These are phyloP conservation scores for Vitis cinerea DNA, from an alignment of 164 flowering plant species.

Conservation along the genomic window DNA sequence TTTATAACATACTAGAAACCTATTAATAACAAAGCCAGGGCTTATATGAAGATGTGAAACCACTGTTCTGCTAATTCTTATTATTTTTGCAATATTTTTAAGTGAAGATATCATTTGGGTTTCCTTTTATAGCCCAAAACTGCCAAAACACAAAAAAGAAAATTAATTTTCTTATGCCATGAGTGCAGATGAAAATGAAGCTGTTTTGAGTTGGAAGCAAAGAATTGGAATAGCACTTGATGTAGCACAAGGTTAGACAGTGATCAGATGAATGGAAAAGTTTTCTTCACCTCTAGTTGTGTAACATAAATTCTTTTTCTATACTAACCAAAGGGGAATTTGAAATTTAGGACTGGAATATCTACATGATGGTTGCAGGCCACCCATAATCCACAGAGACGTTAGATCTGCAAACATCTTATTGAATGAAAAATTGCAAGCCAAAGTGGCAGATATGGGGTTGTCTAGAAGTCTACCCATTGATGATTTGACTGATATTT, in stretches of 20 bases:
- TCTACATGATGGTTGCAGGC: constrained; percentile 25
- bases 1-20: no score
- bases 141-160: no score
- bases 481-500: constrained; percentile 13
- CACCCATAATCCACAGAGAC: constrained; percentile 31
- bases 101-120: no score
- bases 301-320: neutral
- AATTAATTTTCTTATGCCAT: no score
- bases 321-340: neutral
- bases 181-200: constrained; percentile 11
- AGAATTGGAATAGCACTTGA: constrained; percentile 34
- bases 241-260: constrained; percentile 33
- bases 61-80: no score
- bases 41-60: no score
- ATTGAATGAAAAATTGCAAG: constrained; percentile 9
- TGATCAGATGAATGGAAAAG: neutral
- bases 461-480: constrained; percentile 16
- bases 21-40: no score
- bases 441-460: constrained; percentile 33
- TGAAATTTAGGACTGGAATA: constrained; percentile 23
- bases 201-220: constrained; percentile 23
- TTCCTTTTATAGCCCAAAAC: no score
- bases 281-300: neutral
- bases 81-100: no score
- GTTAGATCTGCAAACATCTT: constrained; percentile 25